These are phyloP conservation scores for Saturnispora mendoncae DNA, from an alignment of 805 yeast genomes.

Conservation along the genomic window DNA sequence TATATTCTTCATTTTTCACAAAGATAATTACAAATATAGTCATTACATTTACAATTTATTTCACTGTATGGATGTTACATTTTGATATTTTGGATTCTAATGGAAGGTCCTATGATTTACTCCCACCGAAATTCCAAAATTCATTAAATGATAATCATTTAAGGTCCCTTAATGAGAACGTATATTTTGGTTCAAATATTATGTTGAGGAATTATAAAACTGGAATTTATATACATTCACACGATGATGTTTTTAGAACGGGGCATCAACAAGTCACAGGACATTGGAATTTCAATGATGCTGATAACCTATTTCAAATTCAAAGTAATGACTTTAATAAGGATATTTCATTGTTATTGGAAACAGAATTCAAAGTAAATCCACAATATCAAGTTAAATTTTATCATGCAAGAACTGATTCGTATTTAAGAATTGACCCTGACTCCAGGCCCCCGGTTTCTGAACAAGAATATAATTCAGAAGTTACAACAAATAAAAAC, in stretches of 20 bases:
- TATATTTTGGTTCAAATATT: constrained; percentile 64
- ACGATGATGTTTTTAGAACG: constrained; percentile 43
- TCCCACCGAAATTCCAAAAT: constrained; percentile 63
- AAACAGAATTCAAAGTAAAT: constrained; percentile 22
- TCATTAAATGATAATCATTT: constrained; percentile 38
- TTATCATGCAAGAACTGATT: constrained; percentile 62
- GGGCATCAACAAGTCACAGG: constrained; percentile 74
- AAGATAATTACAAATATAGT: constrained; percentile 37
- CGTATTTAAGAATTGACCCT: constrained; percentile 54
- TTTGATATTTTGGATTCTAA: constrained; percentile 37
- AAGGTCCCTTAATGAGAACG: constrained; percentile 45
- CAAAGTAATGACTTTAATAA: constrained; percentile 35
- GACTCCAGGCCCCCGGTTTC: constrained; percentile 77
- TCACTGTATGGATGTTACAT: constrained; percentile 49
- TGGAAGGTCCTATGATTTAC: constrained; percentile 52
- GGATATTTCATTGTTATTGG: constrained; percentile 31
- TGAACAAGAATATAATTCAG: constrained; percentile 83
- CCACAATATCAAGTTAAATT: constrained; percentile 54
- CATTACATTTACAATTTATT: constrained; percentile 53
- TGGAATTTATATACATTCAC: constrained; percentile 80
- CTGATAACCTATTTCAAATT: constrained; percentile 66
- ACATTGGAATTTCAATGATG: constrained; percentile 50
- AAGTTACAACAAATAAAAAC: constrained; percentile 41
- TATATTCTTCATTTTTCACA: constrained; percentile 30
- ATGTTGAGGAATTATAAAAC: constrained; percentile 63